A percentile compares a stretch with the other conserved stretches of the same genome.
These are phyloP conservation scores for Gossypium schwendimanii DNA, from an alignment of 441 rosid genomes.

Conservation along the genomic window DNA sequence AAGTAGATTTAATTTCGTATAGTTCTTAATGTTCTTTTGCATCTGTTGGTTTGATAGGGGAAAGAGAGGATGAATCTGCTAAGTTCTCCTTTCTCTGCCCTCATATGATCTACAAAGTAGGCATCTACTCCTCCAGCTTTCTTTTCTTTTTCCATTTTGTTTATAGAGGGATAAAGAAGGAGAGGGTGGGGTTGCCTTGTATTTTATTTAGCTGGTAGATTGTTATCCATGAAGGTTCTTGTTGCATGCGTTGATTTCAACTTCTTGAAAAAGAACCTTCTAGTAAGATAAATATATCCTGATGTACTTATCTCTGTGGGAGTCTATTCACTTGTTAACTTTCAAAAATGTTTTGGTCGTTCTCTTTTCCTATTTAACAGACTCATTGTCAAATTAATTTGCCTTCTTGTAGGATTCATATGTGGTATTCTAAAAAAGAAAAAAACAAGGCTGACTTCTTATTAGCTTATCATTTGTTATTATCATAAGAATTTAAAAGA, in stretches of 20 bases:
- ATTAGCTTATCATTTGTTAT: neutral
- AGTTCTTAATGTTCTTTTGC: conserved; percentile 9
- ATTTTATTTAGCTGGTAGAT: neutral
- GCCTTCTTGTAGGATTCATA: neutral
- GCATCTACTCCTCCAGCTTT: neutral
- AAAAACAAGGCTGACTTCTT: neutral
- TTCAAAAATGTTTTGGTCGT: neutral
- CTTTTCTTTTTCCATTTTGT: neutral
- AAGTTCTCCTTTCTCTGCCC: conserved; percentile 9
- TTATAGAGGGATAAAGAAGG: neutral
- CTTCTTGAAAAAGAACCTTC: conserved; percentile 13
- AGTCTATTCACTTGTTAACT: neutral
- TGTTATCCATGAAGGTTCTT: neutral
- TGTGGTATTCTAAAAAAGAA: neutral
- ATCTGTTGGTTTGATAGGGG: conserved; percentile 18
- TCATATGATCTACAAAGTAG: conserved; percentile 14
- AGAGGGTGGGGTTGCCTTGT: neutral
- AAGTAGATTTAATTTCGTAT: conserved; percentile 20
- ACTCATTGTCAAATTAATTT: neutral
- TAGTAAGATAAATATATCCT: no score
- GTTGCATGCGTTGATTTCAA: conserved; percentile 3
- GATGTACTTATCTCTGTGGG: neutral
- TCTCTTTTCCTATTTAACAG: neutral
- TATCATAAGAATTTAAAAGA: neutral
- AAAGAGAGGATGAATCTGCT: conserved; percentile 12